These are phyloP conservation scores for Ochetophila trinervis DNA, from an alignment of 306 rosid genomes.

Conservation along the genomic window DNA sequence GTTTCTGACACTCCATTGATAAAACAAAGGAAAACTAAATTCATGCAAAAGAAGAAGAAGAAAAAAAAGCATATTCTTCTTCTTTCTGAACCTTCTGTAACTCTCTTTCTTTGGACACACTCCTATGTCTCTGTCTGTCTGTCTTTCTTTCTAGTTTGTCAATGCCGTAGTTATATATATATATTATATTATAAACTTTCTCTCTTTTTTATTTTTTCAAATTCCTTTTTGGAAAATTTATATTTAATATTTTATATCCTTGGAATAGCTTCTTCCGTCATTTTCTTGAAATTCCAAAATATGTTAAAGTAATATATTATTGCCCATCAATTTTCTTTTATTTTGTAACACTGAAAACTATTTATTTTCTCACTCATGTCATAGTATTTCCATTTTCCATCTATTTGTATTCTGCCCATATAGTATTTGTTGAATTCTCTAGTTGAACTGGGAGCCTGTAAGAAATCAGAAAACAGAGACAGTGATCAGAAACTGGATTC, in stretches of 20 bases:
- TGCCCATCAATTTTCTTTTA: neutral
- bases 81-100: constrained; percentile 10
- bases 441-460: neutral
- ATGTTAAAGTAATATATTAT: neutral
- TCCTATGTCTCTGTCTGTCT: constrained; percentile 34
- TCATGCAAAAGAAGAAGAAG: neutral
- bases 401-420: neutral
- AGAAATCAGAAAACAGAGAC: neutral
- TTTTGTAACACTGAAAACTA: constrained; percentile 4
- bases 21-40: neutral
- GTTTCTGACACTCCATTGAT: neutral
- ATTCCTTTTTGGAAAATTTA: neutral
- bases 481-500: neutral
- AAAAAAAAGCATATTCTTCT: constrained; percentile 18
- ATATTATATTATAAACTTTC: neutral
- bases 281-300: constrained; percentile 13
- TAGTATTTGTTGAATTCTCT: neutral
- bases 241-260: neutral
- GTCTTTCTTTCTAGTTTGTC: constrained; percentile 19
- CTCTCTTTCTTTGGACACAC: constrained; percentile 25
- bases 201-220: no score
- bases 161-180: neutral
- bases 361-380: constrained; percentile 12
- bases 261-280: constrained; percentile 28
- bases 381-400: constrained; percentile 5